A percentile compares a stretch with the other conserved stretches of the same genome.
Conservation (phyloP, 306 rosid species). For the Acacia crassicarpa region DNA sequence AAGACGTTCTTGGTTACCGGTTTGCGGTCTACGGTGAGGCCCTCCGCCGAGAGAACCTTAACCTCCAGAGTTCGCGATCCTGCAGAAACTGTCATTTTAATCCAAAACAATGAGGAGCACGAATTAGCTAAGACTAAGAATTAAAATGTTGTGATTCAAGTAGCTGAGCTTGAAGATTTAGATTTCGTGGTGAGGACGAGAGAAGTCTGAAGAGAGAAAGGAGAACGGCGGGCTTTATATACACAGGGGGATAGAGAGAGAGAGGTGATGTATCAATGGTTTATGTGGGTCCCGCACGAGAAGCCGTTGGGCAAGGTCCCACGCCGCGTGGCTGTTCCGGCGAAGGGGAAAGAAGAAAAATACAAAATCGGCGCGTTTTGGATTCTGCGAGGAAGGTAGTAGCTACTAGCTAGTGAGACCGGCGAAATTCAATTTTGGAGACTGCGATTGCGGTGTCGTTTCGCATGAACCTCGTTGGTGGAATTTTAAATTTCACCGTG, state of each 20-base stretch:
- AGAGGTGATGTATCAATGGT: no score
- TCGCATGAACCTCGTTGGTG: not conserved
- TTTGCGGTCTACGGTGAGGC: conserved; percentile 37
- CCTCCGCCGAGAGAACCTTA: conserved; percentile 48
- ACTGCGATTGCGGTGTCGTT: not conserved
- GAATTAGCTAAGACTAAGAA: not conserved
- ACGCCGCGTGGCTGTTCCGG: no score
- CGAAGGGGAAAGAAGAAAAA: no score
- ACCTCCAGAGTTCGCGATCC: conserved; percentile 40
- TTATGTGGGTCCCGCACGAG: not conserved
- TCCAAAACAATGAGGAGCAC: no score
- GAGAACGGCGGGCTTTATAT: not conserved
- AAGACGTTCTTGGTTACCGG: conserved; percentile 36
- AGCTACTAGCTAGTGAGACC: no score
- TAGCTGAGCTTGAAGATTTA: not conserved
- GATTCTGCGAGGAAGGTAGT: not conserved
- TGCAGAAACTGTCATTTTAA: not conserved
- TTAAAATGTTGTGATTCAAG: not conserved
- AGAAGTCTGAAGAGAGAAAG: not conserved
- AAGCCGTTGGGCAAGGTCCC: no score
- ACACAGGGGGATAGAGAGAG: no score
- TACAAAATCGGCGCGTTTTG: not conserved
- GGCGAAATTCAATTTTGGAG: not conserved
- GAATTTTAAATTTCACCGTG: not conserved
- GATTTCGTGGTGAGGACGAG: not conserved